phyloP scores from a whole-genome alignment of 768 basidiomycete genomes.

The Rhizopogon vinicolor region DNA sequence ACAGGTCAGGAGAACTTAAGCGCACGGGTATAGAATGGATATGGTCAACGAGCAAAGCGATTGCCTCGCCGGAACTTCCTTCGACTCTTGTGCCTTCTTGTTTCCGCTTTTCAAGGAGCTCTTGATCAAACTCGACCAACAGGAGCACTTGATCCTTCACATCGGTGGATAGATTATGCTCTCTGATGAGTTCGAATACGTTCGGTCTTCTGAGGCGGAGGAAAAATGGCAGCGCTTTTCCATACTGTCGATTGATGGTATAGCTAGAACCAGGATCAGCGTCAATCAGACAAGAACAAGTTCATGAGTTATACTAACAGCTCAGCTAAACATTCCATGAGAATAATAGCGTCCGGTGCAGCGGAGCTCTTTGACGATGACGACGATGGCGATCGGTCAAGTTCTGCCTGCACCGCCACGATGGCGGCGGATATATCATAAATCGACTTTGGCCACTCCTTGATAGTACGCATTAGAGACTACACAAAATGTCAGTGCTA shows the following conservation, averaged over 20 bases:
- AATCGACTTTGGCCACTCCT: constrained; percentile 86
- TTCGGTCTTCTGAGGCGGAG: constrained; percentile 81
- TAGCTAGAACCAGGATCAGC: constrained; percentile 46
- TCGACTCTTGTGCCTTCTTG: constrained; percentile 34
- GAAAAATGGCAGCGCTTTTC: constrained; percentile 89
- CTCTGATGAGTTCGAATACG: constrained; percentile 92
- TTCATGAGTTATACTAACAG: constrained; percentile 44
- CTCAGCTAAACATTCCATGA: constrained; percentile 96
- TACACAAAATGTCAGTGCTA: constrained; percentile 23
- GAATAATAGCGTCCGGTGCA: constrained; percentile 46
- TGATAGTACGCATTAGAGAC: constrained; percentile 75
- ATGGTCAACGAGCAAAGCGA: constrained; percentile 85
- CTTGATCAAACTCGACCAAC: constrained; percentile 92
- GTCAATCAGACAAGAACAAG: not conserved
- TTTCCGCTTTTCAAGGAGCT: constrained; percentile 61
- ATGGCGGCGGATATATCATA: constrained; percentile 88
- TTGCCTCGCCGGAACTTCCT: constrained; percentile 65
- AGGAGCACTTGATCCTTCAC: constrained; percentile 91
- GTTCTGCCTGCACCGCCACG: constrained; percentile 78
- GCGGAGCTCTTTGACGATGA: constrained; percentile 39
- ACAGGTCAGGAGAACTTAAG: constrained; percentile 1
- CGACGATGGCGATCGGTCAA: constrained; percentile 58
- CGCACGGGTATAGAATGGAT: constrained; percentile 93
- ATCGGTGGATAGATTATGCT: constrained; percentile 91
- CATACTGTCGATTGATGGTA: constrained; percentile 84